Evolutionary conservation across 2,329 filamentous ascomycete species (phyloP), one percentile per base, ranked within the genome.

Genomic region (Elsinoe necatrix): DNA sequence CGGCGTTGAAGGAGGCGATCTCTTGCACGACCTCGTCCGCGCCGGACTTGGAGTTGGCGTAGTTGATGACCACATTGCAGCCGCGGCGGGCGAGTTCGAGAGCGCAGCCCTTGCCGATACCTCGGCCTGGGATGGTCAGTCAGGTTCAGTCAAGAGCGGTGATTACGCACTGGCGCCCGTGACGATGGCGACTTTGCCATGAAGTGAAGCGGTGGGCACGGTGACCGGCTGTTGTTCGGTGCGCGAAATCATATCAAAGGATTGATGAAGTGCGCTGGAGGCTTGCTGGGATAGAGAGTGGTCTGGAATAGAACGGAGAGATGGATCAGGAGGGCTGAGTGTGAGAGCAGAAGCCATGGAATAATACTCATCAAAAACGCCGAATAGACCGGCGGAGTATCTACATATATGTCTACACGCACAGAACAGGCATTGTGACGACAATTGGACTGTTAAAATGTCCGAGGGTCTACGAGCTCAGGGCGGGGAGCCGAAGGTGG

Each of bases 51-150:
- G 77, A 78, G 61, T 77, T 77, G 61, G 81, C 81, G 63, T 82
- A 79, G 72, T 87, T 87, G 67, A 88, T 78, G 23, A 86, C 75
- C 54, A 87, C 75, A 56, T 75, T 80, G 64, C 80, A 80, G 39
- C 84, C 84, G 61, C 82, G 82, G 66, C 78, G 77, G 67, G 79
- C 83, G 39, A 87, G 81, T 70, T 86, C 83, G 55, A 85, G 75
- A 61, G 84, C 83, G 55, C 84, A 84, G 55, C 82, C 82, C 54
- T 75, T 73, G 37, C 84, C 84, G 64, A 87, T 87, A 57, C 84
- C 84, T 34, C 83, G 82, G 54, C 82, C 81, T 56, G n/a, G 9
- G 11, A 50, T 80, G 69, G 39, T 54, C 37, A 57, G 37, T 21
- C 27, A 16, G 27, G 48, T 52, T 6, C 39, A 34, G 14, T 29